These are phyloP conservation scores for Fusarium udum DNA, from an alignment of 2,329 filamentous ascomycete genomes.

Conservation along the genomic window DNA sequence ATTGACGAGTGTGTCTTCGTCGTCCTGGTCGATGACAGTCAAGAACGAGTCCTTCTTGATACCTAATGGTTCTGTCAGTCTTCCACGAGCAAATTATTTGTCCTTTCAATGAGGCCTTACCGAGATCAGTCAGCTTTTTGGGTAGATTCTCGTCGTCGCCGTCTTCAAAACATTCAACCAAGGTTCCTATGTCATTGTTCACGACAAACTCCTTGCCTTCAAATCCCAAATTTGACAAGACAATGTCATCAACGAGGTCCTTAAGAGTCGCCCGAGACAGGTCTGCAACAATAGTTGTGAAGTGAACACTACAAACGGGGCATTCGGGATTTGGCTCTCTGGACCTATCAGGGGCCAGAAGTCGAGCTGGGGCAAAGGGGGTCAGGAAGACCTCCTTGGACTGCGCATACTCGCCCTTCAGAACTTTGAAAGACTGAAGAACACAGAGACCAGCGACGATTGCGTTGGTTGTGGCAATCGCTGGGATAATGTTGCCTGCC, in stretches of 20 bases:
- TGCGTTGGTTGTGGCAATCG: constrained; percentile 97
- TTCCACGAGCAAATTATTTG: background rate
- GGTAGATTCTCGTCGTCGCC: constrained; percentile 85
- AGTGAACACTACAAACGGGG: constrained; percentile 80
- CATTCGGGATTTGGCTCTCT: constrained; percentile 81
- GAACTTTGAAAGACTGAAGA: constrained; percentile 89
- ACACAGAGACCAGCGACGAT: constrained; percentile 95
- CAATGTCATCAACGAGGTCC: constrained; percentile 79
- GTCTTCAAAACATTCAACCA: constrained; percentile 71
- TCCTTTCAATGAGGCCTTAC: constrained; percentile 51
- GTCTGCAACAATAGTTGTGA: constrained; percentile 74
- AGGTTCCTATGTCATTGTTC: constrained; percentile 75
- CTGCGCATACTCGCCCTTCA: constrained; percentile 75
- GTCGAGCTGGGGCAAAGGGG: constrained; percentile 66
- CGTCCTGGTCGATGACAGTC: constrained; percentile 85
- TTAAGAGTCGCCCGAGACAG: constrained; percentile 76
- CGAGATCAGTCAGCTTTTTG: constrained; percentile 82
- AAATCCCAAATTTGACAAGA: constrained; percentile 78
- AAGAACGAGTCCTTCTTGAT: constrained; percentile 79
- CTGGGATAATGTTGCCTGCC: constrained; percentile 98
- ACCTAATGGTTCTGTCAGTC: constrained; percentile 53
- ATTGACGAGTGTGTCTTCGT: constrained; percentile 79
- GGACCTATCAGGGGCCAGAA: constrained; percentile 66
- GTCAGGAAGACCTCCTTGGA: constrained; percentile 89
- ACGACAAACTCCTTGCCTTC: constrained; percentile 81